Evolutionary conservation across 192 early-diverging fungal genomes (phyloP).

Genomic region (Paraglomus occultum): DNA sequence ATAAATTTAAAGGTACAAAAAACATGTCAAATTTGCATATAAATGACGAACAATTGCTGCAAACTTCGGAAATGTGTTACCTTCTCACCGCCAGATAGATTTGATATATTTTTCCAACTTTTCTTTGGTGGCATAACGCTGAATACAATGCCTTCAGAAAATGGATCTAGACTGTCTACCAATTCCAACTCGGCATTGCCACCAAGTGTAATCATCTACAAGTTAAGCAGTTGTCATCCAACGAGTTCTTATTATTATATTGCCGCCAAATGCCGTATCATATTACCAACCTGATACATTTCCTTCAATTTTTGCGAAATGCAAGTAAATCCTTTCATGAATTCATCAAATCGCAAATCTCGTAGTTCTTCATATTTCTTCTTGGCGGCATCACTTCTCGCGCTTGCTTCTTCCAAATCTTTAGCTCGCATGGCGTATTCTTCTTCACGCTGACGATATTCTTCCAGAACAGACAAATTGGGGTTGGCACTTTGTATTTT

Average conservation of each 20-base stretch:
- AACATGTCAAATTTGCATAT: not conserved
- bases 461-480: slow-evolving; percentile 83
- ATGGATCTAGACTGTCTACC: slow-evolving; percentile 96
- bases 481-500: slow-evolving; percentile 57
- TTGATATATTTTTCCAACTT: slow-evolving; percentile 99
- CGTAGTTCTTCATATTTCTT: slow-evolving; percentile 70
- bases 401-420: slow-evolving; percentile 76
- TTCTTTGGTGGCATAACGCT: slow-evolving; percentile 99
- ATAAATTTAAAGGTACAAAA: not conserved
- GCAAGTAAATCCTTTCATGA: slow-evolving; percentile 91
- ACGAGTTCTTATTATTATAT: not conserved
- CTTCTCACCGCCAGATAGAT: slow-evolving; percentile 99
- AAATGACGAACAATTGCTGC: not conserved
- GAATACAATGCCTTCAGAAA: slow-evolving; percentile 98
- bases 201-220: slow-evolving; percentile 92
- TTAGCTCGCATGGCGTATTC: slow-evolving; percentile 67
- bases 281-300: slow-evolving; percentile 89
- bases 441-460: slow-evolving; percentile 79
- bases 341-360: slow-evolving; percentile 81
- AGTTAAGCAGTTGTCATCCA: not conserved
- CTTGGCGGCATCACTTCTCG: slow-evolving; percentile 72
- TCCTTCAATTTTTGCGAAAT: slow-evolving; percentile 97
- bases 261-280: not conserved
- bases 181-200: slow-evolving; percentile 98
- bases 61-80: slow-evolving; percentile 36